phyloP scores from a whole-genome alignment of 768 basidiomycete species.

The Russula virescens region DNA sequence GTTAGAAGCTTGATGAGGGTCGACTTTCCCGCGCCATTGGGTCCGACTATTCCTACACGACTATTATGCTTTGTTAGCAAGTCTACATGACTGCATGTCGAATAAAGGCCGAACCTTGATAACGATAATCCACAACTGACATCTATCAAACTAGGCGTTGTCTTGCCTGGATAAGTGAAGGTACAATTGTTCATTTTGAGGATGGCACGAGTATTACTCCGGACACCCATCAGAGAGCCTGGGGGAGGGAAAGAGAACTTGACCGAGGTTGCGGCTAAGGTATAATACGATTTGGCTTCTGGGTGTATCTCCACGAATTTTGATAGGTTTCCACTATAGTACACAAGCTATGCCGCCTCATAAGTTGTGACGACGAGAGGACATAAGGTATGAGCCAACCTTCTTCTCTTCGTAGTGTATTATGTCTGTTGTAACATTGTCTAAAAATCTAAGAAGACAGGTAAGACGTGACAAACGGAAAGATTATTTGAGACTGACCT shows the following conservation, averaged over 20 bases:
- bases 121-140: conserved; percentile 92
- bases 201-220: conserved; percentile 93
- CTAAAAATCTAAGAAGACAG: conserved; percentile 64
- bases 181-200: conserved; percentile 89
- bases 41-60: conserved; percentile 87
- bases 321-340: conserved; percentile 90
- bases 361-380: conserved; percentile 18
- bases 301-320: conserved; percentile 86
- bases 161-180: conserved; percentile 86
- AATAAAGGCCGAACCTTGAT: conserved; percentile 51
- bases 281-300: conserved; percentile 95
- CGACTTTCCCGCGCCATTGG: conserved; percentile 95
- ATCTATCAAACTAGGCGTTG: conserved; percentile 73
- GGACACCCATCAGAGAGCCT: conserved; percentile 94
- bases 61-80: conserved; percentile 36
- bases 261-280: conserved; percentile 85
- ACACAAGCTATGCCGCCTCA: conserved; percentile 59
- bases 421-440: conserved; percentile 93
- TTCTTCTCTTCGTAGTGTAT: conserved; percentile 97
- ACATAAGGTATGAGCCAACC: conserved; percentile 34
- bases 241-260: conserved; percentile 95
- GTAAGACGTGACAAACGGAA: neutral
- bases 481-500: conserved; percentile 47
- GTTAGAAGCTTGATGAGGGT: conserved; percentile 93
- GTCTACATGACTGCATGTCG: conserved; percentile 25